Evolutionary conservation across 2,329 filamentous ascomycete species (phyloP).

Genomic region (Corynespora cassiicola): DNA sequence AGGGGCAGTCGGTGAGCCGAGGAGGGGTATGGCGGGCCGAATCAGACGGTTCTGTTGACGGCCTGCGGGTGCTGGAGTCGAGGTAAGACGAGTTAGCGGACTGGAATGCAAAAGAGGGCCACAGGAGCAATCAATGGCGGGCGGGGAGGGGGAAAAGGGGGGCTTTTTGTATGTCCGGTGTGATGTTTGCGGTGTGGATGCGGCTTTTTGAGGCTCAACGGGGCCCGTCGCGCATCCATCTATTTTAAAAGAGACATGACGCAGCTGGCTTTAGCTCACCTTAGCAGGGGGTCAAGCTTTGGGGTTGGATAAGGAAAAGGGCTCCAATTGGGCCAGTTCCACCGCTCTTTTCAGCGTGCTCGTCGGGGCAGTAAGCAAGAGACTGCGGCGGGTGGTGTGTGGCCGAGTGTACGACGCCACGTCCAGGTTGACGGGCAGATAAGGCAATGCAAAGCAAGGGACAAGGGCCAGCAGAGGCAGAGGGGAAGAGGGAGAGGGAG

Average conservation of each 20-base stretch:
- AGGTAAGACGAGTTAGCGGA: too few relatives aligned
- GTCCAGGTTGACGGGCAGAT: constrained; percentile 8
- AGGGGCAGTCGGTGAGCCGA: constrained; percentile 1
- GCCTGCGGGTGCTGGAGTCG: too few relatives aligned
- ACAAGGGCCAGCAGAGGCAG: constrained; percentile 11
- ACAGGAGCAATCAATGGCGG: too few relatives aligned
- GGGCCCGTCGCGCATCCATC: constrained; percentile 11
- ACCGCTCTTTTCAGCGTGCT: constrained; percentile 33
- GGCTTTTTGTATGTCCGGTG: constrained; percentile 11
- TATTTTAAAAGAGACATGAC: constrained; percentile 21
- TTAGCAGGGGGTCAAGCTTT: constrained; percentile 11
- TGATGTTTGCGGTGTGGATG: constrained; percentile 10
- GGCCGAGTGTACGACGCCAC: constrained; percentile 21
- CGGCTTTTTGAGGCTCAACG: constrained; percentile 11
- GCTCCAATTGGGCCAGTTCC: constrained; percentile 39
- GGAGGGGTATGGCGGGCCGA: constrained; percentile 1
- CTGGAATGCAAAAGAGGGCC: too few relatives aligned
- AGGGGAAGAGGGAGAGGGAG: background rate
- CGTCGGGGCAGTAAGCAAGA: constrained; percentile 12
- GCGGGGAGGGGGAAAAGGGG: constrained; percentile 14
- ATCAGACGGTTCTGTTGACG: too few relatives aligned
- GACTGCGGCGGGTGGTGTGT: constrained; percentile 8
- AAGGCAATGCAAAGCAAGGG: constrained; percentile 15
- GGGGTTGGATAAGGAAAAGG: constrained; percentile 27
- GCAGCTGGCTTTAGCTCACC: constrained; percentile 30